A percentile compares a stretch with the other conserved stretches of the same genome.
Conservation (phyloP, 2,329 filamentous ascomycete genomes). For the Cercospora sojina region DNA sequence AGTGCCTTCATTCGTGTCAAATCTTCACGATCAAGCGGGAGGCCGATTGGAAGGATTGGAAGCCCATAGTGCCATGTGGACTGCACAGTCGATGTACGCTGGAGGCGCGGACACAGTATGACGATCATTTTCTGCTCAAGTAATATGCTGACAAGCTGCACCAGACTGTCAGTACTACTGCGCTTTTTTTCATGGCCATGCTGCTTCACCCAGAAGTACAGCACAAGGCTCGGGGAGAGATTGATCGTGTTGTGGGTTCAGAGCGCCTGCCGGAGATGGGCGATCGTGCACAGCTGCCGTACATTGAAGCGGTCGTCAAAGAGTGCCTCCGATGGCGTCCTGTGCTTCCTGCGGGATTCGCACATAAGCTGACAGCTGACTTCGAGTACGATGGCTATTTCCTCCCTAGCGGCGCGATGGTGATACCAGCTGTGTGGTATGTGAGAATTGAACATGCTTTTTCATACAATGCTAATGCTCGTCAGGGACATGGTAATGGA, state of each 20-base stretch:
- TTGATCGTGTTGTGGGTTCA: slow-evolving; percentile 36
- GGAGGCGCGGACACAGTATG: slow-evolving; percentile 44
- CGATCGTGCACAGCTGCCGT: slow-evolving; percentile 37
- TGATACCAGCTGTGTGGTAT: slow-evolving; percentile 42
- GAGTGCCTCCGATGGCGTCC: slow-evolving; percentile 40
- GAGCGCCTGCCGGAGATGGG: slow-evolving; percentile 33
- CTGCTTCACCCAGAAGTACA: slow-evolving; percentile 33
- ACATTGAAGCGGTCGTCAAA: slow-evolving; percentile 37
- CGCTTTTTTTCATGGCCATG: slow-evolving; percentile 40
- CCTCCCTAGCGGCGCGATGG: slow-evolving; percentile 43
- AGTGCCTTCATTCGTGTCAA: slow-evolving; percentile 44
- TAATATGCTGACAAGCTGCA: neutral
- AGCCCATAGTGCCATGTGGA: slow-evolving; percentile 44
- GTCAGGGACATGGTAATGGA: slow-evolving; percentile 8
- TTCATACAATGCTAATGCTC: neutral
- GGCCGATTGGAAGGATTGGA: slow-evolving; percentile 30
- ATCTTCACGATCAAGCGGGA: slow-evolving; percentile 39
- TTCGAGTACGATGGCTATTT: slow-evolving; percentile 43
- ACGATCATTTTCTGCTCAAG: neutral
- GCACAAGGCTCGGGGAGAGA: slow-evolving; percentile 35
- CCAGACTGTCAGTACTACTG: slow-evolving; percentile 26
- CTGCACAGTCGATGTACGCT: slow-evolving; percentile 44
- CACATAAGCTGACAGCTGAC: slow-evolving; percentile 46
- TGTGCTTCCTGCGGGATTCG: slow-evolving; percentile 33
- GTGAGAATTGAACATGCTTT: slow-evolving; percentile 4